These are phyloP conservation scores for Apodospora peruviana DNA, from an alignment of 495 filamentous ascomycete genomes.

Conservation along the genomic window DNA sequence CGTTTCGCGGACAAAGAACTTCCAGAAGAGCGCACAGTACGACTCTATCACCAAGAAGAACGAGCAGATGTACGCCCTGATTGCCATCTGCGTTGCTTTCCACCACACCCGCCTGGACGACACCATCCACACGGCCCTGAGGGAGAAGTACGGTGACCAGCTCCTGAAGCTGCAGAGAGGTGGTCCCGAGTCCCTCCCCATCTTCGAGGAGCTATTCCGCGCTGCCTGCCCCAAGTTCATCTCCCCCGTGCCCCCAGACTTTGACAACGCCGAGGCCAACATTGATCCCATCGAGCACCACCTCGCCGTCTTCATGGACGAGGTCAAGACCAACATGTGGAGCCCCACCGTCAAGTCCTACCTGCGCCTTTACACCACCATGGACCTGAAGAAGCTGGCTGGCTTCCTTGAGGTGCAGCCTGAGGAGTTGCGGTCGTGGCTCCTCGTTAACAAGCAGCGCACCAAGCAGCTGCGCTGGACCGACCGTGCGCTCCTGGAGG, in stretches of 20 bases:
- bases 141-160: constrained; percentile 98
- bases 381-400: constrained; percentile 97
- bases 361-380: constrained; percentile 97
- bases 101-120: constrained; percentile 94
- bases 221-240: constrained; percentile 98
- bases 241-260: constrained; percentile 93
- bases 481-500: constrained; percentile 83
- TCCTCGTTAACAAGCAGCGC: constrained; percentile 96
- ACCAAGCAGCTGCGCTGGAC: constrained; percentile 93
- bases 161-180: constrained; percentile 92
- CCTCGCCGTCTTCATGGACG: constrained; percentile 95
- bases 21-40: constrained; percentile 97
- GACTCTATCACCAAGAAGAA: constrained; percentile 99
- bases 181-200: constrained; percentile 85
- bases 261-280: constrained; percentile 89
- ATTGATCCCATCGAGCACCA: constrained; percentile 97
- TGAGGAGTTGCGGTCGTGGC: constrained; percentile 82
- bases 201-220: constrained; percentile 97
- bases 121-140: constrained; percentile 94
- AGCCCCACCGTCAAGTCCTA: constrained; percentile 95
- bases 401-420: constrained; percentile 93
- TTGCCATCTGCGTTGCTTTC: constrained; percentile 97
- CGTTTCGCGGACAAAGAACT: constrained; percentile 98
- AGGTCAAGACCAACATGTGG: constrained; percentile 95
- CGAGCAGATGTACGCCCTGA: constrained; percentile 98